Evolutionary conservation across 192 early-diverging fungal genomes (phyloP), one percentile per base, ranked within the genome.

Genomic region (Paraglomus occultum): DNA sequence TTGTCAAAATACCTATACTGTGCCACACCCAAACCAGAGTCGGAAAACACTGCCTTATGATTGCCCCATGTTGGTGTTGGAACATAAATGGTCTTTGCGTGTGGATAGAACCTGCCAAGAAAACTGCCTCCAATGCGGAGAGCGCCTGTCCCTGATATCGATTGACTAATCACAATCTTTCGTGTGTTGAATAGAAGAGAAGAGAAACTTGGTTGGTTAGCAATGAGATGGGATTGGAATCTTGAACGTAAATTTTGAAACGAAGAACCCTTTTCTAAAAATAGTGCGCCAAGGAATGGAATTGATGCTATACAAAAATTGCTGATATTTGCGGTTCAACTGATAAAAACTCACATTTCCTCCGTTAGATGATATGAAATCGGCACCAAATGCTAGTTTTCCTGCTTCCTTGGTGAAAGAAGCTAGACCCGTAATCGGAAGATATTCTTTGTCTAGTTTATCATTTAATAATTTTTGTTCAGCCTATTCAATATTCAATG

Each of bases 41-140:
- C 91, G 64, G 87, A 80, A 87, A 98, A 94, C 63, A 99, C 92
- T 51, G 94, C 88, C 22, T 80, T 90, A 78, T 99, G 97, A 87
- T 99, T 99, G 60, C 95, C 96, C 96, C 95, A 99, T 67, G 90
- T 93, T 71, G 96, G 96, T 60, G 87, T 92, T 47, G 96, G 94
- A 51, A 99, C 80, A 74, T 93, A 91, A 61, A 97, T 90, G 72
- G 88, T 92, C 82, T 94, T 95, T 73, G 85, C 87, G 53, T 87
- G 80, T 65, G 85, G 80, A 84, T 87, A 94, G 81, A 88, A 97
- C 15, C 87, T 76, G 64, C 75, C 73, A 64, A 99, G 80, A 81
- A 96, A 97, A 64, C 82, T 91, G 51, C 90, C 95, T 58, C 94
- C 97, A 67, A 97, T 88, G 66, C 95, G 88, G 59, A 98, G 84